Evolutionary conservation across 257 asterid genomes (phyloP).

Genomic region (Nicotiana benthamiana): DNA sequence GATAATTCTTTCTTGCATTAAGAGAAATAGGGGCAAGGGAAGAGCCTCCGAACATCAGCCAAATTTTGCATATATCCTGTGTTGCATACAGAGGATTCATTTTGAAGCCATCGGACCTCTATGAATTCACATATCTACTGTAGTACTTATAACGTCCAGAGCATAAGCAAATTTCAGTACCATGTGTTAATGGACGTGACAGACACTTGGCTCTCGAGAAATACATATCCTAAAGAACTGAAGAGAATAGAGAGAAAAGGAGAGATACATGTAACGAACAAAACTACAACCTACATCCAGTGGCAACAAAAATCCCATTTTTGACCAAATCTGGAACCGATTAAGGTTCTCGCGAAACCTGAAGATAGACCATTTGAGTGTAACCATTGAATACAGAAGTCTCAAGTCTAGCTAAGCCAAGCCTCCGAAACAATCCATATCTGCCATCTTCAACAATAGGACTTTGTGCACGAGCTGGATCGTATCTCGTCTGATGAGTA

Average conservation of each 20-base stretch:
- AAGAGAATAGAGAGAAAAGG: background rate
- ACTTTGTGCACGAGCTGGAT: slow-evolving; percentile 69
- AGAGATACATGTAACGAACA: background rate
- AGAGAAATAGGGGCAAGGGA: background rate
- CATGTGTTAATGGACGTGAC: background rate
- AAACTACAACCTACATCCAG: background rate
- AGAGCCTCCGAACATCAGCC: background rate
- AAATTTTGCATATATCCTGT: background rate
- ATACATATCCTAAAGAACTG: slow-evolving; percentile 1
- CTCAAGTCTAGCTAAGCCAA: slow-evolving; percentile 58
- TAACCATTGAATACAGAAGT: slow-evolving; percentile 80
- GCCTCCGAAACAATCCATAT: slow-evolving; percentile 59
- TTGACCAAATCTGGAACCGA: background rate
- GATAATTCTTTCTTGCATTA: background rate
- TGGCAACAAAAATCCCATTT: background rate
- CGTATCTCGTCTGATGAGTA: slow-evolving; percentile 88
- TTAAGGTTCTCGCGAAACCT: slow-evolving; percentile 48
- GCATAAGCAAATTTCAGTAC: background rate
- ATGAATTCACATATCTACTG: background rate
- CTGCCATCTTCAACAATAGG: slow-evolving; percentile 88
- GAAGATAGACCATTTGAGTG: slow-evolving; percentile 91
- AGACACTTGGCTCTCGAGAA: background rate
- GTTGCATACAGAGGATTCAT: background rate
- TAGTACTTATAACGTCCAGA: background rate
- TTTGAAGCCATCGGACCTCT: background rate